These are phyloP conservation scores for Entomortierella beljakovae DNA, from an alignment of 192 early-diverging fungal genomes.

Conservation along the genomic window DNA sequence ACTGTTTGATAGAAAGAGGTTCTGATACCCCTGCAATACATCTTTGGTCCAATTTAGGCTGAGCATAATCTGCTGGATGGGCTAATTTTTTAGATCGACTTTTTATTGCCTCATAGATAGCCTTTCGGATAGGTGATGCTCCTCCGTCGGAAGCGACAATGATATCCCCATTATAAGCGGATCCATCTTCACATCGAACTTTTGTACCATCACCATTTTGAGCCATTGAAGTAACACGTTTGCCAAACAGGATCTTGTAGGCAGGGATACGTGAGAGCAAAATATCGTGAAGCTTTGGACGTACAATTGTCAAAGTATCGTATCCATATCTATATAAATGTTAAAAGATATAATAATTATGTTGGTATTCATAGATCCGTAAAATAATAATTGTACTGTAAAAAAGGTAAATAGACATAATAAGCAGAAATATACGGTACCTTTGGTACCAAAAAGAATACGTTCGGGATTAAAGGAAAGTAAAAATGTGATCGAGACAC, in stretches of 20 bases:
- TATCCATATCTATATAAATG: constrained; percentile 32
- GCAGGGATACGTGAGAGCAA: constrained; percentile 42
- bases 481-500: too few relatives aligned
- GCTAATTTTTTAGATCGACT: constrained; percentile 20
- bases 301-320: constrained; percentile 25
- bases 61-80: constrained; percentile 24
- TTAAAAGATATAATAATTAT: not conserved
- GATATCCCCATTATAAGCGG: constrained; percentile 36
- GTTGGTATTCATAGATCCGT: too few relatives aligned
- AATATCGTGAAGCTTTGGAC: constrained; percentile 37
- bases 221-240: constrained; percentile 22
- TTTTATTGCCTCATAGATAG: constrained; percentile 22
- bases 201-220: constrained; percentile 38
- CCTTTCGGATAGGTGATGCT: constrained; percentile 19
- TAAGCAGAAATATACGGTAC: too few relatives aligned
- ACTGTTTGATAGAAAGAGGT: constrained; percentile 21
- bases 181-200: constrained; percentile 39
- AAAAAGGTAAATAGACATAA: too few relatives aligned
- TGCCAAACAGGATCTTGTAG: constrained; percentile 40
- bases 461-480: too few relatives aligned
- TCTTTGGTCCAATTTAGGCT: constrained; percentile 30
- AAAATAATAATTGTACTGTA: too few relatives aligned
- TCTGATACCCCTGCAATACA: constrained; percentile 33
- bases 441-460: too few relatives aligned
- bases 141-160: constrained; percentile 43